Evolutionary conservation across 805 yeast genomes (phyloP), one percentile per base, ranked within the genome.

Genomic region (Scheffersomyces spartinae): DNA sequence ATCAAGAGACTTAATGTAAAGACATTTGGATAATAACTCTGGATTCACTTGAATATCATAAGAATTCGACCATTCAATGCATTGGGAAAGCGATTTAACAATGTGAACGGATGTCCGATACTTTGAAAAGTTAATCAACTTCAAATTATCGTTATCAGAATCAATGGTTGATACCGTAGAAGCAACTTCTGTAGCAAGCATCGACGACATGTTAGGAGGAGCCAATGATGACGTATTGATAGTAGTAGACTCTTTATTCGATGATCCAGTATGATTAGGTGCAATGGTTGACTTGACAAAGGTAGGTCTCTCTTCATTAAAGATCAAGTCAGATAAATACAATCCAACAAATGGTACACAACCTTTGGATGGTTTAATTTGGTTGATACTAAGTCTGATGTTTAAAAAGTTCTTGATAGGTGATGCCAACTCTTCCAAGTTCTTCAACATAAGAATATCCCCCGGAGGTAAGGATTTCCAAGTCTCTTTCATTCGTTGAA

Each of bases 301-400:
- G 7, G 70, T 63, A 0, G 78, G 71, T 31, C 75, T 50, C 35
- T 74, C 79, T 3, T 76, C 68, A 46, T 83, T 84, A 42, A 78
- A 71, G 1, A 82, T 71, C 39, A 88, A 60, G 46, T 88, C 97
- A 3, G 86, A 75, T 23, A 88, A 49, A 40, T 83, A 85, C 16
- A 88, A 60, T 1, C 94, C 95, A 27, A 86, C 70, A 47, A 86
- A 88, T 13, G 98, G 97, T 26, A 88, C 73, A 38, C 93, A 75
- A 3, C 97, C 97, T 30, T 59, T 60, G 4, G 76, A 59, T 13
- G 77, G 72, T 29, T 64, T 65, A 25, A 79, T 57, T 20, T 66
- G 71, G 30, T 68, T 68, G 32, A 83, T 61, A 31, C 73, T 74
- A 20, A 64, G 46, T 35, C 96, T 63, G 32, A 88, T 63, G 27